Conservation (phyloP, 2,329 filamentous ascomycete species). For the Ramichloridium luteum region DNA sequence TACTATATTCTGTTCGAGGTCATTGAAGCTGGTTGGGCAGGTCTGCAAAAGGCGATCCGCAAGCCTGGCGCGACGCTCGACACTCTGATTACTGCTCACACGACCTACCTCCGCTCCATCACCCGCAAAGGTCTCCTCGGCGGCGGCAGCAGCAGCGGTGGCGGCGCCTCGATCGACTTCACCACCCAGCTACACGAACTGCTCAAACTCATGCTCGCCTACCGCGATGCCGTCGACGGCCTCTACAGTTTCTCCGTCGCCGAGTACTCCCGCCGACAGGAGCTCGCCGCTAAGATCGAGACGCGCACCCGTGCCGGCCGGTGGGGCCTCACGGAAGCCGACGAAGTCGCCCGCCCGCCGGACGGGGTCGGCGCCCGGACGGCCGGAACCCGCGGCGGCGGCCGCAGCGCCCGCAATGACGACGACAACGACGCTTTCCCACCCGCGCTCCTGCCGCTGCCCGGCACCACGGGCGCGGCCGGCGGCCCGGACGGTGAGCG, state of each 20-base stretch:
- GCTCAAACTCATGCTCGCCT: conserved; percentile 83
- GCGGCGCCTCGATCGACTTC: conserved; percentile 48
- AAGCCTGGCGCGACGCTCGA: conserved; percentile 77
- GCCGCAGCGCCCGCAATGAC: conserved; percentile 5
- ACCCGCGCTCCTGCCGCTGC: conserved; percentile 25
- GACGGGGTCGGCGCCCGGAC: conserved; percentile 6
- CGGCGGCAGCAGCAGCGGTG: conserved; percentile 34
- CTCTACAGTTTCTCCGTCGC: conserved; percentile 91
- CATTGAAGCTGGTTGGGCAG: conserved; percentile 90
- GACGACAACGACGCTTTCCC: conserved; percentile 32
- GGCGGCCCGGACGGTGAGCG: conserved; percentile 36
- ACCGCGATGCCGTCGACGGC: conserved; percentile 85
- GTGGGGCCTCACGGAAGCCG: conserved; percentile 50
- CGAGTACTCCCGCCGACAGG: conserved; percentile 85
- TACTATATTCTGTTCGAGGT: conserved; percentile 99
- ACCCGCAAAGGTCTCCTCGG: conserved; percentile 92
- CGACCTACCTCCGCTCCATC: conserved; percentile 80
- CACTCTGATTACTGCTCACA: conserved; percentile 86
- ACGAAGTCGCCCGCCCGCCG: conserved; percentile 28
- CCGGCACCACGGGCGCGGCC: conserved; percentile 8
- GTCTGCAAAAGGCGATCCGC: conserved; percentile 68
- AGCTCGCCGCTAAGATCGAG: conserved; percentile 62
- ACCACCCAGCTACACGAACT: conserved; percentile 86
- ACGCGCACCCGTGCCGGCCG: conserved; percentile 50
- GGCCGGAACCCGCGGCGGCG: conserved; percentile 3